Evolutionary conservation across 2,329 filamentous ascomycete species (phyloP).

Genomic region (Graphilbum fragrans): DNA sequence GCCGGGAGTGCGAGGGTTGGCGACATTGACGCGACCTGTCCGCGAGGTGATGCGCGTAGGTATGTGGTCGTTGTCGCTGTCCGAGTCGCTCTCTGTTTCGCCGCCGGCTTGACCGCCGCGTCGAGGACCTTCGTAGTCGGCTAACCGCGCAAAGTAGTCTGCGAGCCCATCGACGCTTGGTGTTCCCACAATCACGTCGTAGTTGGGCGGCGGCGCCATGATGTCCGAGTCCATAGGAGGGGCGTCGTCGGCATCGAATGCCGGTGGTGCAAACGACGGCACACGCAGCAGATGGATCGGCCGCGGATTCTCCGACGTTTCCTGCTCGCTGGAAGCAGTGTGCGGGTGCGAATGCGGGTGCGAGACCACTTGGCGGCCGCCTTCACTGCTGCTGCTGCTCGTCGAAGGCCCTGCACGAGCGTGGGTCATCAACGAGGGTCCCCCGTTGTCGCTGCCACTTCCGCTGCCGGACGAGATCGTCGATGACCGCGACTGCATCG

Average conservation of each 20-base stretch:
- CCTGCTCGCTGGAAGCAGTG: constrained; percentile 20
- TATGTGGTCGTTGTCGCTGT: constrained; percentile 21
- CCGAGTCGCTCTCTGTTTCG: constrained; percentile 20
- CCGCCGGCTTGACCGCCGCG: too few species aligned
- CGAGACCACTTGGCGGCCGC: too few species aligned
- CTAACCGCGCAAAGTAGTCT: constrained; percentile 77
- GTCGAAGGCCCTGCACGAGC: constrained; percentile 1
- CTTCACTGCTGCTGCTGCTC: constrained; percentile 8
- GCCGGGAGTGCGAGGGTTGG: constrained; percentile 42
- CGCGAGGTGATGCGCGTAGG: constrained; percentile 34
- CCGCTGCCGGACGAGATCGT: not conserved
- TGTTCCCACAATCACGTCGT: constrained; percentile 65
- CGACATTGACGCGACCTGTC: constrained; percentile 43
- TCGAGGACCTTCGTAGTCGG: constrained; percentile 46
- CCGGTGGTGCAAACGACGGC: constrained; percentile 79
- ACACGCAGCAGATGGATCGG: constrained; percentile 76
- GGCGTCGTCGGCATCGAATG: constrained; percentile 70
- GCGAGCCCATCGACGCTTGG: constrained; percentile 58
- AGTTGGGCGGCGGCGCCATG: constrained; percentile 73
- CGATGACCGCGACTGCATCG: not conserved
- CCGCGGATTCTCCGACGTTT: constrained; percentile 30
- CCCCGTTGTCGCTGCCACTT: not conserved
- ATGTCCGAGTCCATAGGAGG: constrained; percentile 45
- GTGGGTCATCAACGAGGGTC: constrained; percentile 1
- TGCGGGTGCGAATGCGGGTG: constrained; percentile 1